Percentiles rank a stretch among this genome's conserved stretches.
These are phyloP conservation scores for Vaccinium darrowii DNA, from an alignment of 148 eudicot genomes.

Conservation along the genomic window DNA sequence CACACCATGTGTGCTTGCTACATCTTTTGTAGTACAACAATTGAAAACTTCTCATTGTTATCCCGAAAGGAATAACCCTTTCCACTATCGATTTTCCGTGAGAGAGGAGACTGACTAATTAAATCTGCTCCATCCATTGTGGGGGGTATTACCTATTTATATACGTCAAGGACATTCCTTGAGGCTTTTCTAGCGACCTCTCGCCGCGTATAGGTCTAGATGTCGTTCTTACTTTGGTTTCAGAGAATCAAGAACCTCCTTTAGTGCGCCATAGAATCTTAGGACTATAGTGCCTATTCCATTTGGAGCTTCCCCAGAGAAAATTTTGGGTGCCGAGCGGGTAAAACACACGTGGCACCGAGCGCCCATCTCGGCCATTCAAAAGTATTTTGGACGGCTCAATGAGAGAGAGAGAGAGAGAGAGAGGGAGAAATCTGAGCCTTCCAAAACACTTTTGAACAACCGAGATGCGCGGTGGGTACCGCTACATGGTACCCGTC, in stretches of 20 bases:
- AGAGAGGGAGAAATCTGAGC: too few relatives aligned
- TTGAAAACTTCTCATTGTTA: neutral
- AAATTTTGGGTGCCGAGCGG: too few relatives aligned
- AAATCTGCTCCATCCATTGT: conserved; percentile 8
- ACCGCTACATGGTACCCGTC: too few relatives aligned
- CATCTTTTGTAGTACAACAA: neutral
- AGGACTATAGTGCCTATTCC: neutral
- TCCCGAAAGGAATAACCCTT: neutral
- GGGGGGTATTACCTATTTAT: neutral
- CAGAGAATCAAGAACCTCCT: neutral
- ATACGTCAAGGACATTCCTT: neutral
- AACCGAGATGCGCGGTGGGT: too few relatives aligned
- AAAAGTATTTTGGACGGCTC: too few relatives aligned
- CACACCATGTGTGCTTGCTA: neutral
- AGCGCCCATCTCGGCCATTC: too few relatives aligned
- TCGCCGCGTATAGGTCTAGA: neutral
- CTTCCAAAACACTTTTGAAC: too few relatives aligned
- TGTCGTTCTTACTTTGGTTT: neutral
- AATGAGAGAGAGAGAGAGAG: too few relatives aligned
- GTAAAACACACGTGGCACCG: too few relatives aligned
- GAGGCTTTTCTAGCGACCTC: neutral
- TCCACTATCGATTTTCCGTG: neutral
- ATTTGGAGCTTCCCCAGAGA: too few relatives aligned
- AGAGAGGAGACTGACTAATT: neutral
- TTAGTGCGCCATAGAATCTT: neutral